Evolutionary conservation across 306 rosid species (phyloP), one percentile per base, ranked within the genome.

Genomic region (Pyrus betulifolia): DNA sequence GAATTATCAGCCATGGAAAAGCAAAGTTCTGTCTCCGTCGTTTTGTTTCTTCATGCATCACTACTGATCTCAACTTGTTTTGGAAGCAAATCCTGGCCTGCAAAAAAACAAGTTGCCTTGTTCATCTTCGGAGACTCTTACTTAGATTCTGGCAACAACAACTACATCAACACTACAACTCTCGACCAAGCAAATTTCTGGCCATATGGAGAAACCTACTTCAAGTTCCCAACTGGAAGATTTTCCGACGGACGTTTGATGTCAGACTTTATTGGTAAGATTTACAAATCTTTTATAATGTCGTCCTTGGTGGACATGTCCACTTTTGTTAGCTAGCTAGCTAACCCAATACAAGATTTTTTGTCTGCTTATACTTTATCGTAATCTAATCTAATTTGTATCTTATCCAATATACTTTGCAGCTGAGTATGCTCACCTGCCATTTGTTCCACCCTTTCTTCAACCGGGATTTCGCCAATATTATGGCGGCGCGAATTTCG

Each of bases 61-160:
- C 25, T 74, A 10, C 19, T 78, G n/a, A 15, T 80, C 25, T 77
- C 66, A 69, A 6, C 14, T 63, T 66, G 63, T 72, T 55, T 17
- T 11, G 86, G 86, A 66, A 84, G 76, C 75, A 77, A 67, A 28
- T 58, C 27, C 31, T 11, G 60, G 54, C 64, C 71, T 30, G 23
- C 78, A 60, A 82, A 17, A 28, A 76, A 81, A 25, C 81, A 72
- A 6, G 85, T 33, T 18, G 68, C 87, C 35, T 76, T 90, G 14
- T 91, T 94, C 92, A 83, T 94, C 42, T 94, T 94, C 59, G 98
- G 98, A 1, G 97, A 94, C 82, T 94, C 98, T 6, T 80, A 74
- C 92, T 86, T 94, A 69, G 98, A 94, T 71, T 89, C 95, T 14
- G 98, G 98, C 11, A 94, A 94, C 82, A 94, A 94, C 90, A 94